Evolutionary conservation across 108 stramenopile genomes (phyloP).

Genomic region (Fragilaria radians): DNA sequence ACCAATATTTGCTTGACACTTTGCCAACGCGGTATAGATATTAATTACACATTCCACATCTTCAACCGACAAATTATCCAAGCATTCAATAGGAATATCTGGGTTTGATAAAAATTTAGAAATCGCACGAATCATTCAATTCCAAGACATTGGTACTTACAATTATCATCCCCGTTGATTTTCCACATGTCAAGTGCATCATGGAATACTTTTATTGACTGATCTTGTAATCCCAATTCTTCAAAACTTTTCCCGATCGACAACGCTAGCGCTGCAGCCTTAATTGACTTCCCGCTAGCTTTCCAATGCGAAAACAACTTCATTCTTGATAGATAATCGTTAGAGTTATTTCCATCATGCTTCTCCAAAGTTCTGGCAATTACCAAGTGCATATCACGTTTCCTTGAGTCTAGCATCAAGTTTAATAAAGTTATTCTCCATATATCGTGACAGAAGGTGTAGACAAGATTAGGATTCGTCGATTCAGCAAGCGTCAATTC

Average conservation of each 20-base stretch:
- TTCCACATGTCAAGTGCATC: slow-evolving; percentile 4
- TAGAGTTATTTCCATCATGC: slow-evolving; percentile 5
- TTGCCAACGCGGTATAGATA: not conserved
- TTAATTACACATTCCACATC: not conserved
- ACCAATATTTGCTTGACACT: not conserved
- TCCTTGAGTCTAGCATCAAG: slow-evolving; percentile 47
- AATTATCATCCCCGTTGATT: not conserved
- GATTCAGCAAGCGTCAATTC: not conserved
- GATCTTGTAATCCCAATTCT: slow-evolving; percentile 12
- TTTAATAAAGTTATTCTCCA: slow-evolving; percentile 50
- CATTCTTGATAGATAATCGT: slow-evolving; percentile 5
- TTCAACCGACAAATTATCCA: not conserved
- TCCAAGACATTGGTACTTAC: not conserved
- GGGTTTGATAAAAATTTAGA: too few species aligned
- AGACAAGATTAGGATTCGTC: slow-evolving; percentile 8
- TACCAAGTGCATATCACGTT: slow-evolving; percentile 41
- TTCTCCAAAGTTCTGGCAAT: slow-evolving; percentile 25
- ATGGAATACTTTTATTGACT: slow-evolving; percentile 12
- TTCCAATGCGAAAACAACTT: slow-evolving; percentile 56
- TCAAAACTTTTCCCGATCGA: slow-evolving; percentile 29
- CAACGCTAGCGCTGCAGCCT: slow-evolving; percentile 36
- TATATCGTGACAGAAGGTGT: slow-evolving; percentile 48
- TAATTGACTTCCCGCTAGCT: slow-evolving; percentile 34
- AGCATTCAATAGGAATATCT: not conserved
- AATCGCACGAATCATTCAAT: too few species aligned